Evolutionary conservation across 345 rosid genomes (phyloP), one percentile per base, ranked within the genome.

Genomic region (Rhodamnia argentea): DNA sequence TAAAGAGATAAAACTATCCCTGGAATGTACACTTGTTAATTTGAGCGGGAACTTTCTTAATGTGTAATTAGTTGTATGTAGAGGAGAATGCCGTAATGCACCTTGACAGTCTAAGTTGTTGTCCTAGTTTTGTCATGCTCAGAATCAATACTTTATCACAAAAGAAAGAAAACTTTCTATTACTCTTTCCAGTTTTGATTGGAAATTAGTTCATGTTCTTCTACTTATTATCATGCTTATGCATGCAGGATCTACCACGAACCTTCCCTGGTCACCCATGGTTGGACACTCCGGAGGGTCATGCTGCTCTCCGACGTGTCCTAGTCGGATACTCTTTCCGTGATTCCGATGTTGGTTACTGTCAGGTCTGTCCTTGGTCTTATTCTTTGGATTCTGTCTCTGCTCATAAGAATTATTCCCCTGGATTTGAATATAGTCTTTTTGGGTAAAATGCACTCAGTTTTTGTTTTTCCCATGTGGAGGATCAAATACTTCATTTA

Each of bases 211-310:
- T 76, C 40, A 24, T 82, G 56, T 32, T 40, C 16, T 22, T 64
- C n/a, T 23, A 47, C 81, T 23, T 40, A 24, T 40, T 3, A 18
- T 26, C 22, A 82, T 51, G 52, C 44, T 59, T 62, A 18, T 27
- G 54, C 16, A 27, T 90, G 90, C 91, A 98, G 99, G 99, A 98
- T 92, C 91, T 97, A 82, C 98, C 99, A 23, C 90, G 99, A 42
- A 98, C 99, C 83, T 98, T 98, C 91, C 99, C 99, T 26, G 99
- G 99, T 76, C 99, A 98, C 87, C 95, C 99, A 18, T 98, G 99
- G 99, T 89, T 98, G 91, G 99, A 98, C 92, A 98, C 99, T 81
- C 95, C 95, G 32, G 98, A 98, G 84, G 99, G 99, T 83, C 99
- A 98, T 91, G 96, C 98, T 86, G 86, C 99, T 64, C 92, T 98